Evolutionary conservation across 768 basidiomycete genomes (phyloP).

Genomic region (Agaricus sinodeliciosus): DNA sequence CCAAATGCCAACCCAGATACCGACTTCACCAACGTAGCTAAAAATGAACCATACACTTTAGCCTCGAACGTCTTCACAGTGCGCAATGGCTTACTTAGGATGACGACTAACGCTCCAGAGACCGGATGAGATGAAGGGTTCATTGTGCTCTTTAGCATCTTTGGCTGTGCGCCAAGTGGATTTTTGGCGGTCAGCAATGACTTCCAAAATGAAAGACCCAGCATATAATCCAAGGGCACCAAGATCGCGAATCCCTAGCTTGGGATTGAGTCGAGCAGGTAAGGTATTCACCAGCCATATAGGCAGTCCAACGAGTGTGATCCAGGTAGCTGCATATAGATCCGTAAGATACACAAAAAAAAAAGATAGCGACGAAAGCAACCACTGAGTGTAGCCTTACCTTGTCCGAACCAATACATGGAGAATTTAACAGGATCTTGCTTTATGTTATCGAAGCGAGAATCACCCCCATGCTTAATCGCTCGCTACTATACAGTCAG

Average conservation of each 20-base stretch:
- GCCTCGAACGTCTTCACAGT: not conserved
- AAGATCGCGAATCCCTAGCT: slow-evolving; percentile 49
- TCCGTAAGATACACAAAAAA: not conserved
- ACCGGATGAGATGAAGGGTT: slow-evolving; percentile 62
- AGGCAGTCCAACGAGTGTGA: slow-evolving; percentile 60
- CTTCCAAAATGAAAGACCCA: slow-evolving; percentile 53
- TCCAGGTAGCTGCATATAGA: slow-evolving; percentile 48
- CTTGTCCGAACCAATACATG: slow-evolving; percentile 56
- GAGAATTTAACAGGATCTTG: slow-evolving; percentile 37
- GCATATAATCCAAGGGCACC: slow-evolving; percentile 46
- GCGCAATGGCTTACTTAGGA: slow-evolving; percentile 49
- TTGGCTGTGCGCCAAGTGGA: slow-evolving; percentile 52
- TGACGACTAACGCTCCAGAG: slow-evolving; percentile 65
- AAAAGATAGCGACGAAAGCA: not conserved
- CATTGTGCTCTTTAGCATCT: slow-evolving; percentile 57
- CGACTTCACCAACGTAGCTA: slow-evolving; percentile 69
- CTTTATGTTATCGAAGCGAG: slow-evolving; percentile 56
- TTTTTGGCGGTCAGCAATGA: slow-evolving; percentile 62
- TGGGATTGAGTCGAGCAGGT: slow-evolving; percentile 41
- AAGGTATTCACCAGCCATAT: slow-evolving; percentile 58
- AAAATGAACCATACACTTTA: not conserved
- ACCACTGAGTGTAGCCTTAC: slow-evolving; percentile 19
- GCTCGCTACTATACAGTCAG: slow-evolving; percentile 19
- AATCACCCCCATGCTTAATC: slow-evolving; percentile 53
- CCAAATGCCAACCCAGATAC: slow-evolving; percentile 65